Conservation (phyloP, 129 eudicot species). For the Escallonia herrerae region DNA sequence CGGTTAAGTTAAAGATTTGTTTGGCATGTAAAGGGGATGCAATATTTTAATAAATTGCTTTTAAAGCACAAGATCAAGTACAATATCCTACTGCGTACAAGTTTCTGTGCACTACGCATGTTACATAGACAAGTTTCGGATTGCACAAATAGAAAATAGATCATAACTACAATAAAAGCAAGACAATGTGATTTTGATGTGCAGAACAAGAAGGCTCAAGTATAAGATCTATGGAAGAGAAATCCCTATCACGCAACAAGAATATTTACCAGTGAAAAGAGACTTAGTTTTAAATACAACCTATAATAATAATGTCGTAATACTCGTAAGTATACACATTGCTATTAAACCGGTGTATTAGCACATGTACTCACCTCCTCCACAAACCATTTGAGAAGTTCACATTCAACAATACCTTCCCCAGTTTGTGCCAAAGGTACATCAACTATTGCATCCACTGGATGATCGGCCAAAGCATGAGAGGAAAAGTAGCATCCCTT, state of each 20-base stretch:
- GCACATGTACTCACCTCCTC: constrained; percentile 54
- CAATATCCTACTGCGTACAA: not conserved
- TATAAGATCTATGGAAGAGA: not conserved
- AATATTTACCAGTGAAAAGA: not conserved
- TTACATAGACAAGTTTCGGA: not conserved
- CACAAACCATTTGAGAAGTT: constrained; percentile 94
- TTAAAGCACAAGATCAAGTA: too few species aligned
- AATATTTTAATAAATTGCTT: not conserved
- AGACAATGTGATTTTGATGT: too few species aligned
- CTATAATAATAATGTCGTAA: too few species aligned
- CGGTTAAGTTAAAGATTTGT: too few species aligned
- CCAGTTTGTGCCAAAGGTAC: constrained; percentile 98
- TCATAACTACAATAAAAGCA: too few species aligned
- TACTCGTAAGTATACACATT: not conserved
- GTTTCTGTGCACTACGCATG: not conserved
- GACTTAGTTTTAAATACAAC: not conserved
- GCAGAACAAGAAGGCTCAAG: not conserved
- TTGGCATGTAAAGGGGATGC: too few species aligned
- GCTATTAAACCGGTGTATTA: not conserved
- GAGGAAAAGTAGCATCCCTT: constrained; percentile 49
- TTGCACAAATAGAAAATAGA: not conserved
- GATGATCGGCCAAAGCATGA: constrained; percentile 37
- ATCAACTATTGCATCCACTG: constrained; percentile 49
- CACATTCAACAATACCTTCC: constrained; percentile 99
- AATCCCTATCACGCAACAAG: not conserved